Conservation (phyloP, 176 grass and related monocot genomes). For the Zea mays region DNA sequence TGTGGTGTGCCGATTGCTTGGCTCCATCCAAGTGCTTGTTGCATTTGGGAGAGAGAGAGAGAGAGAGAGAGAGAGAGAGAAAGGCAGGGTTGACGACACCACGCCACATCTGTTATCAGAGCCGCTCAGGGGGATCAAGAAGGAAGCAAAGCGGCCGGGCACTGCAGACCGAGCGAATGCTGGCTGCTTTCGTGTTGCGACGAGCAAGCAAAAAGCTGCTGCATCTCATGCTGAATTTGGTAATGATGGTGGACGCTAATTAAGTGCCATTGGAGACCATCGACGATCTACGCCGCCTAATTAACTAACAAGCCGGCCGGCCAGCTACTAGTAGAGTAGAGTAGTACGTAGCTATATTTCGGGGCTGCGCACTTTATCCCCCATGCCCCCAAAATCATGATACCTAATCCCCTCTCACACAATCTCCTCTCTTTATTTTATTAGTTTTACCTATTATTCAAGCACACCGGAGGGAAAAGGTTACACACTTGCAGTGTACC, state of each 20-base stretch:
- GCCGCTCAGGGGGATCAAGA: not conserved
- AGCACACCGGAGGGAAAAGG: slow-evolving; percentile 6
- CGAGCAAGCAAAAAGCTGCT: slow-evolving; percentile 17
- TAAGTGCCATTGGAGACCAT: slow-evolving; percentile 21
- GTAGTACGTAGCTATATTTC: slow-evolving; percentile 16
- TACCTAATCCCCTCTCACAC: slow-evolving; percentile 23
- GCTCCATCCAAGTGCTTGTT: too few species aligned
- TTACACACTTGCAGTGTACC: not conserved
- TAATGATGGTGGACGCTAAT: slow-evolving; percentile 36
- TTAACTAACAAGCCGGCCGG: slow-evolving; percentile 24
- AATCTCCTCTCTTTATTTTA: not conserved
- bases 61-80: slow-evolving; percentile 15
- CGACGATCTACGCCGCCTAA: slow-evolving; percentile 27
- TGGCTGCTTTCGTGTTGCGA: slow-evolving; percentile 15
- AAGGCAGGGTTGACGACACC: slow-evolving; percentile 16
- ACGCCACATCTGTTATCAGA: not conserved
- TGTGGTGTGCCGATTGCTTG: too few species aligned
- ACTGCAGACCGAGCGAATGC: not conserved
- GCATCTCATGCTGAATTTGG: slow-evolving; percentile 40
- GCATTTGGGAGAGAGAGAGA: too few species aligned
- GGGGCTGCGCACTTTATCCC: slow-evolving; percentile 19
- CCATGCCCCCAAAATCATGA: slow-evolving; percentile 15
- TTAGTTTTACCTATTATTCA: not conserved
- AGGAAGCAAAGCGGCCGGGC: not conserved
- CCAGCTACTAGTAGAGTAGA: slow-evolving; percentile 9